Conservation (phyloP, 768 basidiomycete species). For the Lentinula guzmanii region DNA sequence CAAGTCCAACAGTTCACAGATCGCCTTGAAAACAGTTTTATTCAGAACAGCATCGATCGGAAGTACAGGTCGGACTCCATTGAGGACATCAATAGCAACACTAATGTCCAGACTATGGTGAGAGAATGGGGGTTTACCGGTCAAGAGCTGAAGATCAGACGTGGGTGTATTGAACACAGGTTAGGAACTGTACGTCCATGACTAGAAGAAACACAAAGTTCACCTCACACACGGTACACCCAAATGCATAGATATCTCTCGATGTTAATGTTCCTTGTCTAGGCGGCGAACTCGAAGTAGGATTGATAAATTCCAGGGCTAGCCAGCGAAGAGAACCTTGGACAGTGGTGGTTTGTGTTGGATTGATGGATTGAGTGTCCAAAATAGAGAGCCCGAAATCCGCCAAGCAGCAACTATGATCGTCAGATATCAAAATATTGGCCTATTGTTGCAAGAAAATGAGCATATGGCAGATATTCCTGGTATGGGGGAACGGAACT, state of each 20-base stretch:
- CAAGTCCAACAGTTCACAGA: neutral
- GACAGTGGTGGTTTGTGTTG: neutral
- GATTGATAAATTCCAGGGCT: conserved; percentile 10
- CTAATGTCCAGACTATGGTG: neutral
- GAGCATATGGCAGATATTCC: neutral
- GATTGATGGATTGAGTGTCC: neutral
- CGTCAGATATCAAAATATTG: conserved; percentile 21
- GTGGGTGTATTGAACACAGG: neutral
- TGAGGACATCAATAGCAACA: conserved; percentile 6
- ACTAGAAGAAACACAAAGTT: neutral
- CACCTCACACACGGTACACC: conserved; percentile 8
- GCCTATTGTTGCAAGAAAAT: conserved; percentile 10
- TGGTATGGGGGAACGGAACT: neutral
- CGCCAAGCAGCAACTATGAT: conserved; percentile 21
- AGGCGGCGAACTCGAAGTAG: neutral
- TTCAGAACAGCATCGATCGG: neutral
- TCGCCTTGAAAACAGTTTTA: neutral
- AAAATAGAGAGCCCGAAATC: conserved; percentile 19
- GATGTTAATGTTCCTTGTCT: neutral
- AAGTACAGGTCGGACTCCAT: conserved; percentile 6
- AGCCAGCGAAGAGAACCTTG: conserved; percentile 11
- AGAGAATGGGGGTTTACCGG: conserved; percentile 8
- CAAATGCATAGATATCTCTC: conserved; percentile 12
- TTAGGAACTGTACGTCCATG: neutral
- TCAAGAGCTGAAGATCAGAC: conserved; percentile 4